phyloP scores from a whole-genome alignment of 1,139 yeast species.

The Hyphopichia fennica region DNA sequence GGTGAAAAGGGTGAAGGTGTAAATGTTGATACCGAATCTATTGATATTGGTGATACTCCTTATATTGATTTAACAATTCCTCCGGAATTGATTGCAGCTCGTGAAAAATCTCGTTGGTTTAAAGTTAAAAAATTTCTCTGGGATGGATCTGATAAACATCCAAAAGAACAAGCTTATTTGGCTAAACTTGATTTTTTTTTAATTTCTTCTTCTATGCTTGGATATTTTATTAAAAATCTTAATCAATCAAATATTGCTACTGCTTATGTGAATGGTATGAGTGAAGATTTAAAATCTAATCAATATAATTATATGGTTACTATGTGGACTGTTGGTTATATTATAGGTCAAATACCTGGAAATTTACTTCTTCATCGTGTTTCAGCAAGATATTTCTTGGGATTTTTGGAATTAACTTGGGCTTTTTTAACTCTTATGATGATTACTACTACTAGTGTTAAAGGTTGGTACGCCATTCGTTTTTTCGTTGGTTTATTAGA shows the following conservation, averaged over 20 bases:
- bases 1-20: not conserved
- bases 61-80: slow-evolving; percentile 35
- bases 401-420: slow-evolving; percentile 58
- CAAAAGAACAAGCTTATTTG: slow-evolving; percentile 40
- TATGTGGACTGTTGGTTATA: slow-evolving; percentile 59
- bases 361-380: slow-evolving; percentile 53
- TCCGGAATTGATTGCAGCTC: slow-evolving; percentile 24
- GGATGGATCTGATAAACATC: slow-evolving; percentile 52
- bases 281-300: slow-evolving; percentile 53
- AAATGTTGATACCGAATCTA: not conserved
- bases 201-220: slow-evolving; percentile 44
- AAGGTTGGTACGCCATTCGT: slow-evolving; percentile 54
- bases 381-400: slow-evolving; percentile 54
- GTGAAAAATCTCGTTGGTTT: not conserved
- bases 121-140: slow-evolving; percentile 37
- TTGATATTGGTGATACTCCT: slow-evolving; percentile 8
- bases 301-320: slow-evolving; percentile 55
- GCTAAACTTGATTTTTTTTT: slow-evolving; percentile 46
- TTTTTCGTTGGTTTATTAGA: slow-evolving; percentile 61
- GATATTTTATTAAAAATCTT: slow-evolving; percentile 36
- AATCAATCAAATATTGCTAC: slow-evolving; percentile 49
- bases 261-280: slow-evolving; percentile 66
- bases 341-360: slow-evolving; percentile 60
- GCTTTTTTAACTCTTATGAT: slow-evolving; percentile 52
- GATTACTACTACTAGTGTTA: slow-evolving; percentile 42